These are phyloP conservation scores for Mortierella polycephala DNA, from an alignment of 371 early-diverging fungal genomes.

Conservation along the genomic window DNA sequence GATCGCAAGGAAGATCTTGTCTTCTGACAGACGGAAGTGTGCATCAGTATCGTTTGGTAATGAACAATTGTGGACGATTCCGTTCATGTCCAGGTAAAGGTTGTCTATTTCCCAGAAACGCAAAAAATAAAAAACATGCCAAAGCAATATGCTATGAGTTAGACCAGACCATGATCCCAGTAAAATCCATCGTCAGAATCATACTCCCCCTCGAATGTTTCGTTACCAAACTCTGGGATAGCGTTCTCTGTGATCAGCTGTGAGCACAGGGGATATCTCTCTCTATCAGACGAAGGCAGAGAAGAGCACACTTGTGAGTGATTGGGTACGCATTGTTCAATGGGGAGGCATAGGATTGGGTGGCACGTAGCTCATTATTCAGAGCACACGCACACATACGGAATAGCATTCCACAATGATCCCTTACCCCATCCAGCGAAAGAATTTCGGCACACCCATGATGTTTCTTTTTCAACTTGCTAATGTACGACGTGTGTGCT, in stretches of 20 bases:
- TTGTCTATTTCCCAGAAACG: constrained; percentile 67
- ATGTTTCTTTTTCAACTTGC: constrained; percentile 1
- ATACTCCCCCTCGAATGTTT: background rate
- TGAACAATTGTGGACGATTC: constrained; percentile 99
- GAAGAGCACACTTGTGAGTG: background rate
- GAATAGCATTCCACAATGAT: background rate
- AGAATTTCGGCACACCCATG: constrained; percentile 83
- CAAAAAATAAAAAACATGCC: background rate
- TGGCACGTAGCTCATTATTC: too few relatives aligned
- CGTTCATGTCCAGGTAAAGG: constrained; percentile 99
- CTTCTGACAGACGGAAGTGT: constrained; percentile 83
- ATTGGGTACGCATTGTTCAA: background rate
- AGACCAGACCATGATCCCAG: background rate
- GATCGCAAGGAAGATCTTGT: constrained; percentile 93
- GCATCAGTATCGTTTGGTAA: constrained; percentile 91
- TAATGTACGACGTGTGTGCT: too few relatives aligned
- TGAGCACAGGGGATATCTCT: constrained; percentile 95
- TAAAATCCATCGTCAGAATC: too few relatives aligned
- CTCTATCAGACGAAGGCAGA: constrained; percentile 60
- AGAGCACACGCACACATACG: background rate
- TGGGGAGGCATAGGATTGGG: background rate
- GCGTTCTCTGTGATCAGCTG: constrained; percentile 86
- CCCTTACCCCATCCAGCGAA: constrained; percentile 78
- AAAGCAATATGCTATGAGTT: background rate
- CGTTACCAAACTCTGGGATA: constrained; percentile 95